Evolutionary conservation across 495 filamentous ascomycete species (phyloP).

Genomic region (Bombardia bombarda): DNA sequence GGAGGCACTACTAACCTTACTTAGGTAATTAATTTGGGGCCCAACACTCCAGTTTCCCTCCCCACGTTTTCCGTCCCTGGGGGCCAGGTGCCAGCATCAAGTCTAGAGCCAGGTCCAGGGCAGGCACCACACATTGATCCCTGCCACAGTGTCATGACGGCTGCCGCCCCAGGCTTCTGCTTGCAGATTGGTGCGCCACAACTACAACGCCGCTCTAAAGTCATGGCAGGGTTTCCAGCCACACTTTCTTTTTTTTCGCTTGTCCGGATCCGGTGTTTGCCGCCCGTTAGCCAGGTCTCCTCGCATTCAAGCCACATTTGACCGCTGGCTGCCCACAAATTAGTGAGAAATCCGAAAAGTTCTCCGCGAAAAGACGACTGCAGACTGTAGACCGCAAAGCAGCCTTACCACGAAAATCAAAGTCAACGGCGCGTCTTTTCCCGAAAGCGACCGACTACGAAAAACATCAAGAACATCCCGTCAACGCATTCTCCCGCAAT

Average conservation of each 20-base stretch:
- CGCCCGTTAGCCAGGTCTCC: neutral
- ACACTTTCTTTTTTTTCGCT: neutral
- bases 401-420: conserved; percentile 10
- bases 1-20: no score
- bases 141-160: no score
- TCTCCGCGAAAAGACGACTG: conserved; percentile 1
- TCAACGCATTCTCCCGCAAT: conserved; percentile 9
- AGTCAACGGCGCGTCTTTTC: neutral
- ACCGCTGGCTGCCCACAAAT: conserved; percentile 25
- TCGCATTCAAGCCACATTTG: conserved; percentile 1
- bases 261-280: neutral
- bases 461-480: conserved; percentile 1
- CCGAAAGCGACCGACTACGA: no score
- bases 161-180: no score
- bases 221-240: neutral
- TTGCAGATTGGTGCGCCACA: no score
- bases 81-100: no score
- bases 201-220: no score
- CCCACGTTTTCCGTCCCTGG: no score
- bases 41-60: no score
- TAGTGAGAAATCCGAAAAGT: conserved; percentile 21
- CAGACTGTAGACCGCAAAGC: neutral
- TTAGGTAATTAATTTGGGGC: no score
- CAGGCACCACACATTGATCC: no score
- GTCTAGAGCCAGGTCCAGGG: no score